A percentile compares a stretch with the other conserved stretches of the same genome.
Evolutionary conservation across 2,329 filamentous ascomycete species (phyloP).

Genomic region (Colletotrichum sp.): DNA sequence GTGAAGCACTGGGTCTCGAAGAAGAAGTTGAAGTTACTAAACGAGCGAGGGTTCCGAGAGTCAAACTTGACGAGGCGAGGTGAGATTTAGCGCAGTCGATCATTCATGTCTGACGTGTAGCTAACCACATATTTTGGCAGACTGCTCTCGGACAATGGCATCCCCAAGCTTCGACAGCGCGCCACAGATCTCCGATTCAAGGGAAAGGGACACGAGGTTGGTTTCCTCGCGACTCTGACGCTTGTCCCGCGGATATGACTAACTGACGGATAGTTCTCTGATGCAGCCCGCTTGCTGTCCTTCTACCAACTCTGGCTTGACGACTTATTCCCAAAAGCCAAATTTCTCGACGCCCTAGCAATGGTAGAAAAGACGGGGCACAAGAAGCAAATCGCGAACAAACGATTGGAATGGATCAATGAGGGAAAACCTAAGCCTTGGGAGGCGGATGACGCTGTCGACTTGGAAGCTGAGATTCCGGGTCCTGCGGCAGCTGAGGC

Average conservation of each 20-base stretch:
- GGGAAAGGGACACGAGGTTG: slow-evolving; percentile 91
- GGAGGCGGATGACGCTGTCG: slow-evolving; percentile 27
- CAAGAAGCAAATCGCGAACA: slow-evolving; percentile 75
- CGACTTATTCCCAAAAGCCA: slow-evolving; percentile 91
- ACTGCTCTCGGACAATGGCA: slow-evolving; percentile 81
- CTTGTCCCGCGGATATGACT: background rate
- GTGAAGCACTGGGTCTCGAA: slow-evolving; percentile 74
- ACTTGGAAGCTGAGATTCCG: slow-evolving; percentile 25
- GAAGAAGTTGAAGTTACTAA: slow-evolving; percentile 84
- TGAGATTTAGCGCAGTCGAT: slow-evolving; percentile 33
- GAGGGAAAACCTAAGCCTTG: slow-evolving; percentile 64
- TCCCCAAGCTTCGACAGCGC: slow-evolving; percentile 78
- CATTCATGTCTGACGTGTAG: background rate
- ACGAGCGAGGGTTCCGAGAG: slow-evolving; percentile 70
- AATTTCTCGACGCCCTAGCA: slow-evolving; percentile 84
- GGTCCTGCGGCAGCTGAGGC: slow-evolving; percentile 27
- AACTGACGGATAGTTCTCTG: slow-evolving; percentile 68
- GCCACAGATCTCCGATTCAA: slow-evolving; percentile 79
- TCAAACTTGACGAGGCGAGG: slow-evolving; percentile 87
- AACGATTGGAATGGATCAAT: slow-evolving; percentile 83
- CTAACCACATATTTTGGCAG: slow-evolving; percentile 43
- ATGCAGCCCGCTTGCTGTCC: slow-evolving; percentile 79
- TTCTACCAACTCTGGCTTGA: slow-evolving; percentile 98
- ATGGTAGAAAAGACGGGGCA: slow-evolving; percentile 96
- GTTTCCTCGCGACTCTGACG: background rate